Conservation (phyloP, 345 rosid genomes). For the Rhizophora apiculata region DNA sequence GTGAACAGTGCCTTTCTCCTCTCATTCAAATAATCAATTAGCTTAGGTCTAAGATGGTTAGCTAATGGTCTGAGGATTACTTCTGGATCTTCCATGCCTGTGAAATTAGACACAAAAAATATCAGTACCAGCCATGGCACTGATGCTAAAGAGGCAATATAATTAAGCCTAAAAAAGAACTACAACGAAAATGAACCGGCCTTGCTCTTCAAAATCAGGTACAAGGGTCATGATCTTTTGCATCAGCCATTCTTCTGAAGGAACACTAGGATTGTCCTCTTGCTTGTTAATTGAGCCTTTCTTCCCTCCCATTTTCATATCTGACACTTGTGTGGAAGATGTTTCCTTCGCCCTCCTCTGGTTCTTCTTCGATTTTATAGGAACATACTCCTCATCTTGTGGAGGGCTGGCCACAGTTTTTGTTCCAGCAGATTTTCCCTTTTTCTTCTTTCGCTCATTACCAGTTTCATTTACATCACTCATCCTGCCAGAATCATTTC, state of each 20-base stretch:
- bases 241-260: conserved; percentile 75
- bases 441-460: conserved; percentile 68
- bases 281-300: conserved; percentile 53
- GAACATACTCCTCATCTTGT: conserved; percentile 59
- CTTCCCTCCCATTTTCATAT: conserved; percentile 59
- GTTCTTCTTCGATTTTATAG: conserved; percentile 76
- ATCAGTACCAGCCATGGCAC: conserved; percentile 8
- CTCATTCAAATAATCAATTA: conserved; percentile 66
- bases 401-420: conserved; percentile 51
- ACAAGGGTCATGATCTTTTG: conserved; percentile 50
- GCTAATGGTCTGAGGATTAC: conserved; percentile 58
- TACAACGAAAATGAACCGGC: conserved; percentile 30
- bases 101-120: conserved; percentile 25
- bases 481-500: conserved; percentile 42
- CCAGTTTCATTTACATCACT: conserved; percentile 46
- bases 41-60: conserved; percentile 76
- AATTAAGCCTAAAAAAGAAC: neutral
- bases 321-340: conserved; percentile 50
- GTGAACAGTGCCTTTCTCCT: conserved; percentile 78
- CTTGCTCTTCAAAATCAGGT: conserved; percentile 90
- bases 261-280: conserved; percentile 54
- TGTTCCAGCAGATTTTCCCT: conserved; percentile 60
- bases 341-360: conserved; percentile 78
- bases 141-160: conserved; percentile 8
- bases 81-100: conserved; percentile 63